These are phyloP conservation scores for Mallotus nudiflorus DNA, from an alignment of 345 rosid species.

Conservation along the genomic window DNA sequence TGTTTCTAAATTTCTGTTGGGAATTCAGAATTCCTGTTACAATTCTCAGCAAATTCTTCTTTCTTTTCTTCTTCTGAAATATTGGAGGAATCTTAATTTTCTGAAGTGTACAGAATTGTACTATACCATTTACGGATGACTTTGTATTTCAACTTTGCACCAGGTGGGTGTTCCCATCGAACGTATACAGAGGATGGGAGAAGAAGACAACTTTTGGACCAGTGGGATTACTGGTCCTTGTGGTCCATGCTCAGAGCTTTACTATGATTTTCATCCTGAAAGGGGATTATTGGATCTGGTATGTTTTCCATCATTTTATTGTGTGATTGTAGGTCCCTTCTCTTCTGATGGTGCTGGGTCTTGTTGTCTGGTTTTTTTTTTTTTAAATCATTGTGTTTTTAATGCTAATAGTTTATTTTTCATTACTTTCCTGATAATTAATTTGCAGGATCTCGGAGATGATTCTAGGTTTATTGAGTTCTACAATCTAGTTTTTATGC, in stretches of 20 bases:
- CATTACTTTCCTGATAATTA: conserved; percentile 14
- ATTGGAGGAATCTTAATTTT: neutral
- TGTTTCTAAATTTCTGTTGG: neutral
- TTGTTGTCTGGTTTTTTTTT: neutral
- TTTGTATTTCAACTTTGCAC: conserved; percentile 17
- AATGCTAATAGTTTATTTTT: neutral
- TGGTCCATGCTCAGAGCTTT: conserved; percentile 96
- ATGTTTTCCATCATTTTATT: conserved; percentile 17
- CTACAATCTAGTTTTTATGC: conserved; percentile 95
- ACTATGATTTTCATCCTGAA: conserved; percentile 89
- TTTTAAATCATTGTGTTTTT: neutral
- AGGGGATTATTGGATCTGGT: conserved; percentile 58
- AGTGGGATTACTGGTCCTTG: conserved; percentile 96
- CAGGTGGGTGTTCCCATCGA: conserved; percentile 83
- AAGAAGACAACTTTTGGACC: conserved; percentile 93
- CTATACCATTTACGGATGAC: conserved; percentile 9
- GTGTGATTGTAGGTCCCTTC: neutral
- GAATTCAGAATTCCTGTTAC: neutral
- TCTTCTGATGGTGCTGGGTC: neutral
- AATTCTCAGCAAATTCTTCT: neutral
- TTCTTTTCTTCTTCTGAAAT: neutral
- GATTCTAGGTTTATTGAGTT: conserved; percentile 88
- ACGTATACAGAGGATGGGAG: conserved; percentile 84
- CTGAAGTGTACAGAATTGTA: neutral
- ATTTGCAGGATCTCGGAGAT: conserved; percentile 86